Conservation (phyloP, 1,284 basidiomycete species). For the Moesziomyces parantarcticus region DNA sequence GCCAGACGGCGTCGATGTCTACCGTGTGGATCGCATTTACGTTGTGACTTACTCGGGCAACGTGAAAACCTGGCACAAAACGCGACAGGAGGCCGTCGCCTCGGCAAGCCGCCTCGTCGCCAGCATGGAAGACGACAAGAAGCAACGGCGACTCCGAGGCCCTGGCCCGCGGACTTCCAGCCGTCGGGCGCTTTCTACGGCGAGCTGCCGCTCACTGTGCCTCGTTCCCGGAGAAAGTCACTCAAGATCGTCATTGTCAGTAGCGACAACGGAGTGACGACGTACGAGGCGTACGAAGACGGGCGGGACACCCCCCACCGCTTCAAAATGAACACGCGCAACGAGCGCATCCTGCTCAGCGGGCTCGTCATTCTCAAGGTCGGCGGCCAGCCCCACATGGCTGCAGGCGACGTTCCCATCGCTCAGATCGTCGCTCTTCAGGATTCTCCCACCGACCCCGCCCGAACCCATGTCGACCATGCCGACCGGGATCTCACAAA, state of each 20-base stretch:
- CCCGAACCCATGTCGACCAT: neutral
- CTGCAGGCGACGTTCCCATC: neutral
- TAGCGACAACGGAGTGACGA: conserved; percentile 2
- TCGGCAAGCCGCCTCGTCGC: no score
- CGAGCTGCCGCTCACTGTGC: neutral
- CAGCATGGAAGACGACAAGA: no score
- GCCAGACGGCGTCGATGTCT: no score
- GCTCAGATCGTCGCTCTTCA: neutral
- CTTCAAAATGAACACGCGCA: neutral
- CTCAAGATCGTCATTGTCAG: neutral
- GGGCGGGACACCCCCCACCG: neutral
- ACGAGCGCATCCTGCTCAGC: neutral
- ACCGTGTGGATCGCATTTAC: no score
- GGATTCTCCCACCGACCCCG: neutral
- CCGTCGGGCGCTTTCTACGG: neutral
- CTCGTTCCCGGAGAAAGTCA: neutral
- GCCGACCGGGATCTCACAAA: neutral
- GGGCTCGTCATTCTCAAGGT: neutral
- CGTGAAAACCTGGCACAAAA: no score
- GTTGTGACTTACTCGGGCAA: no score
- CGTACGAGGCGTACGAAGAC: neutral
- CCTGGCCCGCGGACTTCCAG: neutral
- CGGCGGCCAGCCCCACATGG: neutral
- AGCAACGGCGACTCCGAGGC: no score
- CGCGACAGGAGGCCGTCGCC: no score